Base-by-base conservation (phyloP, 768 basidiomycete genomes). In the Exsudoporus frostii region DNA sequence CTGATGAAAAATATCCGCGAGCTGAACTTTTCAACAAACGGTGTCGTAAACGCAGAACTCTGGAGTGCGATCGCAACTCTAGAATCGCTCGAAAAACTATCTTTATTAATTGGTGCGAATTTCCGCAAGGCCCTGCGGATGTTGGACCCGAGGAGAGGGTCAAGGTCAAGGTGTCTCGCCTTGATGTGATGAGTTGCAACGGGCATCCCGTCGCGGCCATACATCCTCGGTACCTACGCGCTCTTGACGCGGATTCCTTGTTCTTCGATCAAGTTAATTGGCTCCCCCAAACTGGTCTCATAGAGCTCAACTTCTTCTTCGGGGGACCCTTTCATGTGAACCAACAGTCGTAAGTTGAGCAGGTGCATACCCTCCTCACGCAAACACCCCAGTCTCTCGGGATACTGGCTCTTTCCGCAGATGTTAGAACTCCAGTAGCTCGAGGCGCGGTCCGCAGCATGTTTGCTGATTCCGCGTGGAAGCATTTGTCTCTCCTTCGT, bases 1-100 rank as follows among this genome's bases (percentile, higher is more conserved):
- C 29, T 51, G 27, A 69, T 69, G 66, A 45, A 19, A 3, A 55
- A 61, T 45, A 42, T 67, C 20, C 57, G 17, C 9, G 36, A 41
- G 8, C 48, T 69, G 38, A 14, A 13, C 6, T 60, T 67, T 43
- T 41, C 14, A n/a, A n/a, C n/a, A n/a, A n/a, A n/a, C n/a, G n/a
- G n/a, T n/a, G n/a, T n/a, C n/a, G n/a, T n/a, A n/a, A n/a, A n/a
- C 14, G 17, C 15, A 2, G 45, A 50, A 0, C 46, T 60, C 39
- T 67, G 67, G 60, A 1, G 29, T 11, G 55, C 47, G 7, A 54
- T 69, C 6, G 41, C 44, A n/a, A 14, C 41, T 3, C 37, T 67
- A 1, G 19, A 15, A 6, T 43, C 27, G 19, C 67, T 69, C 38
- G 50, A 65, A 33, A n/a, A 39, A 10, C 56, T 67, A 2, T 33